Percentiles rank a stretch among this genome's conserved stretches.
These are phyloP conservation scores for Mycena metata DNA, from an alignment of 768 basidiomycete genomes.

Conservation along the genomic window DNA sequence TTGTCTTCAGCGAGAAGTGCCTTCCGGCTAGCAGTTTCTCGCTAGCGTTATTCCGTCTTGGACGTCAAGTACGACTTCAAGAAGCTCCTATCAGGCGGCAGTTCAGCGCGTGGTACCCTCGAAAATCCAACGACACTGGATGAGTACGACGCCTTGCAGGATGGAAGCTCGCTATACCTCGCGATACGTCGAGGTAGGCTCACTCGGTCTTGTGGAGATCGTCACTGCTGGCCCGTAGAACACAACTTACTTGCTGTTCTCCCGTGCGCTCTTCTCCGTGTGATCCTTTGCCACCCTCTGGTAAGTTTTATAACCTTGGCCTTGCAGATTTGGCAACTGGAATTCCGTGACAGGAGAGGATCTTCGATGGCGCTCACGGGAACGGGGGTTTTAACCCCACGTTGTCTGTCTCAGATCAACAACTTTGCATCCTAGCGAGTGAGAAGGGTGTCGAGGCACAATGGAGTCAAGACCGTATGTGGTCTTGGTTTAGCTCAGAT, in stretches of 20 bases:
- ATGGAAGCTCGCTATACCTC: not conserved
- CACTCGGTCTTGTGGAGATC: not conserved
- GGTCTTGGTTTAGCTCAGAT: constrained; percentile 2
- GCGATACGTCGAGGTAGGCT: not conserved
- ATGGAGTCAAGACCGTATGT: not conserved
- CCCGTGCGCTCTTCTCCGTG: constrained; percentile 16
- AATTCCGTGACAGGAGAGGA: not conserved
- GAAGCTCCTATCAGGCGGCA: constrained; percentile 10
- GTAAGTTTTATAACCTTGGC: not conserved
- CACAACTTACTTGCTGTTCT: constrained; percentile 8
- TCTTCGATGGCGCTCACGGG: not conserved
- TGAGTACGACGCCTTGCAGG: not conserved
- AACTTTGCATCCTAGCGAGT: not conserved
- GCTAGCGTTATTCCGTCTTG: constrained; percentile 5
- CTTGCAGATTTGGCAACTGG: not conserved
- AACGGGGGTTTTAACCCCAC: not conserved
- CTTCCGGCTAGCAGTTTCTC: not conserved
- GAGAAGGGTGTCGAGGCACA: not conserved
- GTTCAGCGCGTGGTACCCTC: constrained; percentile 13
- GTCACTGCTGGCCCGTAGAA: constrained; percentile 21
- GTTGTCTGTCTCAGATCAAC: not conserved
- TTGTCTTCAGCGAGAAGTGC: not conserved
- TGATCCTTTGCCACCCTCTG: not conserved
- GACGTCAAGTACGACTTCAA: constrained; percentile 28
- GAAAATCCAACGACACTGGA: constrained; percentile 26